A percentile compares a stretch with the other conserved stretches of the same genome.
Conservation (phyloP, 2,329 filamentous ascomycete species). For the Penicillium sp. region DNA sequence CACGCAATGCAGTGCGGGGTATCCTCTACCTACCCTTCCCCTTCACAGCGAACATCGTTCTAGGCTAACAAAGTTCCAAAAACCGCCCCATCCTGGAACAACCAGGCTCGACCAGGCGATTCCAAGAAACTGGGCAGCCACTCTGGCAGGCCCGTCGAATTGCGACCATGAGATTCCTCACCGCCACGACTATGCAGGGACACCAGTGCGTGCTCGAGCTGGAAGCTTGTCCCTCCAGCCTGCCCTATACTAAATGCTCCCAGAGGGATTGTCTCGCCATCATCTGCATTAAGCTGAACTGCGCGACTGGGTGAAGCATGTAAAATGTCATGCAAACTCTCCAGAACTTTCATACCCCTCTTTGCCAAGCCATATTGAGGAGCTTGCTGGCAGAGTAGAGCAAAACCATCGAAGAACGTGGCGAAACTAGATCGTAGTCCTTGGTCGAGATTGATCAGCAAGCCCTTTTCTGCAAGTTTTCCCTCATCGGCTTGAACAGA, state of each 20-base stretch:
- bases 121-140: conserved; percentile 25
- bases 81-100: conserved; percentile 19
- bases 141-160: conserved; percentile 17
- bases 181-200: conserved; percentile 19
- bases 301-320: neutral
- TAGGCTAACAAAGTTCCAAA: conserved; percentile 23
- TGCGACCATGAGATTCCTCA: neutral
- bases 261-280: neutral
- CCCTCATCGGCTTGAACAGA: conserved; percentile 24
- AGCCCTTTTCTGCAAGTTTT: conserved; percentile 14
- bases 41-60: neutral
- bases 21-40: neutral
- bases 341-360: conserved; percentile 18
- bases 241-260: conserved; percentile 1
- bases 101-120: conserved; percentile 22
- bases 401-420: conserved; percentile 21
- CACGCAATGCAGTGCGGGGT: conserved; percentile 7
- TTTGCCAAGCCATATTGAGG: conserved; percentile 19
- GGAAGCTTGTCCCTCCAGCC: conserved; percentile 7
- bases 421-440: conserved; percentile 18
- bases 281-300: conserved; percentile 2
- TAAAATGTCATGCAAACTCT: conserved; percentile 19
- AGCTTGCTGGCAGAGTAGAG: conserved; percentile 19
- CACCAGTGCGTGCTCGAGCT: conserved; percentile 24
- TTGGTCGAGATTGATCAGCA: conserved; percentile 16